Base-by-base conservation (phyloP, 2,329 filamentous ascomycete species). In the Endocalyx cinctus region DNA sequence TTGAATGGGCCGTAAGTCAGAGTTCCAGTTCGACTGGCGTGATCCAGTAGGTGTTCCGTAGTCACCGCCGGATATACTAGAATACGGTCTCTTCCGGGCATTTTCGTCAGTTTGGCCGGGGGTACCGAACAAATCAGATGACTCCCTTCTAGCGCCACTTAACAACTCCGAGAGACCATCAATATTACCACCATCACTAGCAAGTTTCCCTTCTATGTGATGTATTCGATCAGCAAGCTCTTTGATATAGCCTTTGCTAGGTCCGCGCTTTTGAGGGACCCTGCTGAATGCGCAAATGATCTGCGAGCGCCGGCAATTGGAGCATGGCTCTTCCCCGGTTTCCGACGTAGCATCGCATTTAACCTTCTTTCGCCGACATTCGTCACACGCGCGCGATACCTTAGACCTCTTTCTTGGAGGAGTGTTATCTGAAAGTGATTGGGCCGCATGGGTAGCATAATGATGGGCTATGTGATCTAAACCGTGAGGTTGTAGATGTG, bases 241-340 rank as follows among this genome's bases (percentile, higher is more conserved):
- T 56, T 94, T 94, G 57, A 95, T 95, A 50, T 94, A 94, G 72
- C 88, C 88, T 73, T 94, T 95, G 54, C 84, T 92, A 3, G 88
- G 87, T 2, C 88, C 87, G 40, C 86, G 74, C 60, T 92, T 94
- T 70, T 92, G 86, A 1, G 87, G 87, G 34, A 92, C 82, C 31
- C 88, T 77, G 58, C 85, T 94, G 55, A 94, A 95, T 14, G 88
- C 73, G 60, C 88, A 95, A 15, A 70, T 67, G n/a, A 80, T 75
- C n/a, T 76, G 75, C 6, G 85, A 81, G 33, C 87, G 77, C 34
- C 80, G 79, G 57, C 88, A 94, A 51, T 87, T 90, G 3, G 84
- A 84, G 52, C 88, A 95, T 5, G 83, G 80, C 38, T 80, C 76
- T 13, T 84, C 77, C 12, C 79, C 81, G 5, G 74, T 73, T 54